Evolutionary conservation across 768 basidiomycete species (phyloP).

Genomic region (Russula griseocarnosa): DNA sequence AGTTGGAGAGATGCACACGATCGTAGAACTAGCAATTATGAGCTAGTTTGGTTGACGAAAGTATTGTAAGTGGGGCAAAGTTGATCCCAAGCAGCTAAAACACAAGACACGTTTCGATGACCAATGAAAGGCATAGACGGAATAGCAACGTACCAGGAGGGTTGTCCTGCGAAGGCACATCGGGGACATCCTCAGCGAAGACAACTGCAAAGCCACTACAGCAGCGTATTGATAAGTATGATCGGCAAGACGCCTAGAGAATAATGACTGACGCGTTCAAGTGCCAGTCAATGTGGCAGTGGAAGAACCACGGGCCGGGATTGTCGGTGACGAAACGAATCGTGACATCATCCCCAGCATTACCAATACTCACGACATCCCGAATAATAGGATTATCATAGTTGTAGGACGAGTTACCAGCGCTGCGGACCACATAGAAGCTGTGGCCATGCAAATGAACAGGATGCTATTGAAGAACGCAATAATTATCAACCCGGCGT

Average conservation of each 20-base stretch:
- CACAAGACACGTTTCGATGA: background rate
- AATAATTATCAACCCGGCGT: too few species aligned
- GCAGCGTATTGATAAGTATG: too few species aligned
- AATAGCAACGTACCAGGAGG: background rate
- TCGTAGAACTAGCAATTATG: background rate
- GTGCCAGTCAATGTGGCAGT: background rate
- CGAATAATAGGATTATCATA: background rate
- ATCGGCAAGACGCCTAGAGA: too few species aligned
- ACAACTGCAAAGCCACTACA: background rate
- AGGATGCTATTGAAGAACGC: background rate
- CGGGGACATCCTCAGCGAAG: background rate
- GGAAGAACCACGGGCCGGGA: background rate
- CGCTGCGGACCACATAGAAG: background rate
- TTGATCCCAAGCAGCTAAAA: conserved; percentile 6
- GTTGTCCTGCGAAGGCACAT: background rate
- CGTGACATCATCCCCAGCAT: background rate
- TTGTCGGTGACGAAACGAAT: background rate
- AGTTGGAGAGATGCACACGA: background rate
- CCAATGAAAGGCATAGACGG: background rate
- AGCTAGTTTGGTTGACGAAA: background rate
- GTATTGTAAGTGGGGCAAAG: conserved; percentile 8
- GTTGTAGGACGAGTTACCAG: background rate
- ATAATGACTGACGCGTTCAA: background rate
- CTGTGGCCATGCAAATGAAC: background rate
- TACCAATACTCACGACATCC: background rate